These are phyloP conservation scores for Pharnaceum exiguum DNA, from an alignment of 148 eudicot species.

Conservation along the genomic window DNA sequence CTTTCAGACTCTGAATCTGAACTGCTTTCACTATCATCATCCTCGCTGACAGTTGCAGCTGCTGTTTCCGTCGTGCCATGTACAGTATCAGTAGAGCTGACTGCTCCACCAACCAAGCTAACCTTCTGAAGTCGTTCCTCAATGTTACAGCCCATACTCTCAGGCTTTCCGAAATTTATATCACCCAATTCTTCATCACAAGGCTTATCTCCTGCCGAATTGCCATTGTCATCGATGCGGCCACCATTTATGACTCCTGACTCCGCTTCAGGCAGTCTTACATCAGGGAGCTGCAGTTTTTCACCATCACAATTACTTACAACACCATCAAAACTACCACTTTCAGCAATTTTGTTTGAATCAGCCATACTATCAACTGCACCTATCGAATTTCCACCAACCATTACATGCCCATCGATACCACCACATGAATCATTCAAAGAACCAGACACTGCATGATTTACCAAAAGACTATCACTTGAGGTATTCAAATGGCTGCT, in stretches of 20 bases:
- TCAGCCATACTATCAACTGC: conserved; percentile 3
- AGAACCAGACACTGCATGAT: conserved; percentile 12
- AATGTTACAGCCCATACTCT: conserved; percentile 34
- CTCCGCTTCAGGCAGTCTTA: too few species aligned
- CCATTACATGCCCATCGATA: conserved; percentile 3
- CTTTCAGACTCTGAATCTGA: conserved; percentile 28
- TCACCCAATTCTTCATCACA: conserved; percentile 7
- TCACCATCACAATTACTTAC: background rate
- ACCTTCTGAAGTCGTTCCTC: conserved; percentile 58
- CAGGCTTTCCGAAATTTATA: conserved; percentile 9
- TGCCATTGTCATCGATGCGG: background rate
- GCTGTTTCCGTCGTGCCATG: conserved; percentile 1
- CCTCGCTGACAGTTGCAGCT: conserved; percentile 15
- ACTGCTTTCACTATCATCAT: conserved; percentile 18
- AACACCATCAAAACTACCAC: conserved; percentile 6
- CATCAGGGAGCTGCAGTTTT: too few species aligned
- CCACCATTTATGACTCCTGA: background rate
- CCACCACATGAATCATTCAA: conserved; percentile 12
- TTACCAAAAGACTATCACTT: background rate
- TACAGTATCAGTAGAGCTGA: conserved; percentile 9
- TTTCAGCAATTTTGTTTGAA: conserved; percentile 1
- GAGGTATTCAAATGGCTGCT: background rate
- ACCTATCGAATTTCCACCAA: background rate
- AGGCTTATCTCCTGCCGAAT: conserved; percentile 3
- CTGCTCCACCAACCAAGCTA: conserved; percentile 32